Evolutionary conservation across 2,329 filamentous ascomycete genomes (phyloP), one percentile per base, ranked within the genome.

Genomic region (Parastagonospora nodorum): DNA sequence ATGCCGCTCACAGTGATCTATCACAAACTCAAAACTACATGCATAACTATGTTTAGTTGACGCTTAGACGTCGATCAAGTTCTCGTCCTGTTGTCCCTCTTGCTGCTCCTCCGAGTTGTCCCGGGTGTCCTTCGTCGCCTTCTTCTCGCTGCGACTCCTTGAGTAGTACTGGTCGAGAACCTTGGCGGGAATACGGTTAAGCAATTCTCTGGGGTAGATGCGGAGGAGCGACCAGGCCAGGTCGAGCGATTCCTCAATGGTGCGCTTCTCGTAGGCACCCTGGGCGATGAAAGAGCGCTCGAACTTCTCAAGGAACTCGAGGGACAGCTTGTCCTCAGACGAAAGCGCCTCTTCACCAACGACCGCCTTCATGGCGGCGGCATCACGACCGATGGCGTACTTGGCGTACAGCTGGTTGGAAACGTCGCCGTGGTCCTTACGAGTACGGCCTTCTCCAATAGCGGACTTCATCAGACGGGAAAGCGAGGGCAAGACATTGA

Each of bases 391-490:
- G 73, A 99, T 97, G 76, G 94, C 94, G 75, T 99, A 99, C 80
- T 99, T 99, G 78, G 94, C 94, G 76, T 99, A 99, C 60, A 99
- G 85, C 82, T 99, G 94, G 82, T 99, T 99, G 64, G 94, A 99
- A 43, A 99, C 94, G 78, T 99, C 94, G 65, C 91, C 90, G 78
- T 99, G 94, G 71, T 99, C 95, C 77, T 90, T 92, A 68, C 94
- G 89, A 24, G 94, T 99, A 83, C 92, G 93, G 60, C 91, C 91
- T 79, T 97, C 92, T 67, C 94, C 94, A 71, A 99, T 99, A 75
- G 94, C 94, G 70, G 94, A 99, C 80, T 99, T 99, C 94, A 99
- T 99, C 73, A 99, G 88, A 85, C 94, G 94, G 19, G 94, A 99
- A 33, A 99, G 88, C 41, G 94, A 99, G 19, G 94, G 94, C 55